A percentile compares a stretch with the other conserved stretches of the same genome.
Evolutionary conservation across 208 protist species (phyloP).

Genomic region (Endotrypanum monterogeii): DNA sequence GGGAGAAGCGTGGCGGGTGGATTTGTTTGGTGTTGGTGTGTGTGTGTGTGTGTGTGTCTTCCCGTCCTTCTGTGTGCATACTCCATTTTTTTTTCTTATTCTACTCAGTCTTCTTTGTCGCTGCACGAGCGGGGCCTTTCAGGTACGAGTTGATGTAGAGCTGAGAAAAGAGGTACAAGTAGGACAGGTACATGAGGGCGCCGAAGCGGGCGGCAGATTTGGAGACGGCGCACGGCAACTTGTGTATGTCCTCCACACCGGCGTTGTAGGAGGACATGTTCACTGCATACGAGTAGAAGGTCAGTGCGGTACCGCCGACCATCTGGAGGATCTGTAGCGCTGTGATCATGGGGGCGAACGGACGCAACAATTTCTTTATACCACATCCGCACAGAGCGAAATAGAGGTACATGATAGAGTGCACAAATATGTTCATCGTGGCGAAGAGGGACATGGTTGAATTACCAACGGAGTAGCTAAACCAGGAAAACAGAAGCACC

Average conservation of each 20-base stretch:
- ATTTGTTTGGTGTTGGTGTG: background rate
- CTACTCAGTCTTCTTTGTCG: slow-evolving; percentile 32
- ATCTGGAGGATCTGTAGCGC: slow-evolving; percentile 93
- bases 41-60: background rate
- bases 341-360: slow-evolving; percentile 86
- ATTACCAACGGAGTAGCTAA: slow-evolving; percentile 60
- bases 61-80: background rate
- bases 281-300: slow-evolving; percentile 49
- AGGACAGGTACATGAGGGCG: slow-evolving; percentile 90
- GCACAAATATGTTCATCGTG: slow-evolving; percentile 94
- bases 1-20: too few species aligned
- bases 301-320: slow-evolving; percentile 63
- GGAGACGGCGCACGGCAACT: slow-evolving; percentile 56
- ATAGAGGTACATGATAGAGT: slow-evolving; percentile 96
- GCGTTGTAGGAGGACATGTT: slow-evolving; percentile 41
- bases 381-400: slow-evolving; percentile 82
- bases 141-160: slow-evolving; percentile 88
- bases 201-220: slow-evolving; percentile 52
- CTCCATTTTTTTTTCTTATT: slow-evolving; percentile 1
- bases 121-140: slow-evolving; percentile 20
- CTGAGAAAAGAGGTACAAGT: slow-evolving; percentile 90
- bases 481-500: slow-evolving; percentile 90
- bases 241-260: slow-evolving; percentile 42
- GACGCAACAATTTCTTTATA: slow-evolving; percentile 58
- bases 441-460: slow-evolving; percentile 75